phyloP scores from a whole-genome alignment of 2,329 filamentous ascomycete species.

The Arachnomyces sp. region DNA sequence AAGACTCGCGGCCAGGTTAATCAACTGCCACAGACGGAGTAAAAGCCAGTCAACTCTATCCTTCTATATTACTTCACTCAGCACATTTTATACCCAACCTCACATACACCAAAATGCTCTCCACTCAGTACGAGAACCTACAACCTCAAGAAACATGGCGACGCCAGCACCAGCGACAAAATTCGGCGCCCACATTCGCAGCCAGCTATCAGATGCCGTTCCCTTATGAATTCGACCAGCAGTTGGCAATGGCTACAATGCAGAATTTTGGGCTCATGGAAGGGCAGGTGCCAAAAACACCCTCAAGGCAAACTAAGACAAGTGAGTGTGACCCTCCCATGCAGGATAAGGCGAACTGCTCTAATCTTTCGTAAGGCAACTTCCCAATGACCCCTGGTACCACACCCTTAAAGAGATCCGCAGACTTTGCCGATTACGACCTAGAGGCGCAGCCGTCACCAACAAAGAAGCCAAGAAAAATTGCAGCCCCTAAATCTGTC shows the following conservation, averaged over 20 bases:
- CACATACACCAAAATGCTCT: constrained; percentile 58
- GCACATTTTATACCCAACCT: constrained; percentile 15
- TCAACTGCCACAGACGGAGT: constrained; percentile 5
- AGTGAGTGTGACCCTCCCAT: constrained; percentile 39
- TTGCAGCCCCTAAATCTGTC: constrained; percentile 19
- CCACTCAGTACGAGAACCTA: constrained; percentile 52
- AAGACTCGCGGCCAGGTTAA: too few species aligned
- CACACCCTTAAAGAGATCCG: constrained; percentile 45
- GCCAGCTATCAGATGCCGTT: constrained; percentile 59
- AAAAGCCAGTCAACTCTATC: too few species aligned
- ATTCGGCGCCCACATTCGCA: constrained; percentile 60
- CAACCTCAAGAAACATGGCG: constrained; percentile 62
- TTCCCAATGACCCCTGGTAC: constrained; percentile 61
- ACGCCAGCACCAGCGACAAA: constrained; percentile 75
- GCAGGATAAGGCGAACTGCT: constrained; percentile 9
- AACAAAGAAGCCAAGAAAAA: constrained; percentile 28
- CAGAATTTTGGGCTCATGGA: constrained; percentile 16
- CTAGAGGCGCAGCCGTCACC: constrained; percentile 33
- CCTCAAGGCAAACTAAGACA: constrained; percentile 50
- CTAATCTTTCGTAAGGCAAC: constrained; percentile 41
- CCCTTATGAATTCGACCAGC: constrained; percentile 25
- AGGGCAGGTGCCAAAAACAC: constrained; percentile 36
- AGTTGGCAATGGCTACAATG: constrained; percentile 25
- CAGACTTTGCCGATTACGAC: constrained; percentile 29
- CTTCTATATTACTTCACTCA: too few species aligned